Conservation (phyloP, 129 eudicot genomes). For the Scalesia atractyloides region DNA sequence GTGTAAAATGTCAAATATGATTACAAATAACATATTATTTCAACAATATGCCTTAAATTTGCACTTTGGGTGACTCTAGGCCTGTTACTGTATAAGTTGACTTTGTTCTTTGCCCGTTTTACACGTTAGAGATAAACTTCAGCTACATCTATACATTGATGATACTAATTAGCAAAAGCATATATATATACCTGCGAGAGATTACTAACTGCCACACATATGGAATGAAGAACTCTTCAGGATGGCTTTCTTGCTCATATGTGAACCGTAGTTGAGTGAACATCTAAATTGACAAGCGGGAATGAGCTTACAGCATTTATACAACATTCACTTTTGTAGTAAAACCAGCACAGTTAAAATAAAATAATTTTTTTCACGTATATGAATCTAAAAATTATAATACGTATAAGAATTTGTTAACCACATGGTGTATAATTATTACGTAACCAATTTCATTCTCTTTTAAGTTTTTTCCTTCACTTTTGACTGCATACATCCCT, state of each 20-base stretch:
- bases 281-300: conserved; percentile 47
- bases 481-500: too few species aligned
- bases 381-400: too few species aligned
- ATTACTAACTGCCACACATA: conserved; percentile 93
- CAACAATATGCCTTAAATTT: neutral
- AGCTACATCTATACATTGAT: neutral
- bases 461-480: too few species aligned
- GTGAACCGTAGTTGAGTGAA: conserved; percentile 83
- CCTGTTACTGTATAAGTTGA: neutral
- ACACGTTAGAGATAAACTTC: neutral
- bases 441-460: too few species aligned
- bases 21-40: neutral
- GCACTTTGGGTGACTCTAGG: neutral
- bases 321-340: too few species aligned
- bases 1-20: neutral
- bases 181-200: conserved; percentile 60
- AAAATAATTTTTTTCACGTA: too few species aligned
- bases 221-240: conserved; percentile 96
- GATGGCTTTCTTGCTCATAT: conserved; percentile 97
- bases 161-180: conserved; percentile 5
- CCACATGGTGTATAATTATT: too few species aligned
- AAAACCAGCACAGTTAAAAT: too few species aligned
- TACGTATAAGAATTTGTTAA: too few species aligned
- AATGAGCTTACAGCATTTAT: too few species aligned
- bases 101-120: neutral